Base-by-base conservation (phyloP, 257 asterid species). In the Catharanthus roseus region DNA sequence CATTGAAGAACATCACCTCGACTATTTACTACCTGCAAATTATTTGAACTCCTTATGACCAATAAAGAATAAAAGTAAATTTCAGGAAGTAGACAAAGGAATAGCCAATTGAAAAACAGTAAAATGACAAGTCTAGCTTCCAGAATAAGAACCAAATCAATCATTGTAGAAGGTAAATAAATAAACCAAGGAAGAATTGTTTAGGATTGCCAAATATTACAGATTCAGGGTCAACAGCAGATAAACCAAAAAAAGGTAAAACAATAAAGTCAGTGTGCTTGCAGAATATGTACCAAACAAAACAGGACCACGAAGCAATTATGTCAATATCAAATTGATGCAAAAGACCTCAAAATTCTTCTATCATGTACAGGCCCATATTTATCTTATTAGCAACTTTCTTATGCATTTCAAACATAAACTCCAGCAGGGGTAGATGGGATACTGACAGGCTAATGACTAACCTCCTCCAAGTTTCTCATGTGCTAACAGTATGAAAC, bases 1-100 rank as follows among this genome's bases (percentile, higher is more conserved):
- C 98, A 92, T 42, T 88, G 88, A 75, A 92, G 92, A 83, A 81
- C 78, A 78, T 88, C 93, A 31, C 91, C 93, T 55, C 96, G 88
- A 74, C 87, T 81, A 82, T 92, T 92, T 77, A 49, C 64, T 54
- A 92, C 91, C 98, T 92, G 90, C 82, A 85, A 34, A 78, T 72
- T 33, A 72, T 60, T 68, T 15, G 44, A 29, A 78, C n/a, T 63
- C 60, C 64, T 77, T 45, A 77, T 31, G 34, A 68, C 12, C 65
- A 71, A 23, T 8, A 3, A 38, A 62, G 53, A 56, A 45, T 24
- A 16, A 55, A 72, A 62, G 26, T 60, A 42, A 10, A 44, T 69
- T 41, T 16, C 47, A 47, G 28, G 36, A 63, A 16, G 36, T 16
- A 62, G 41, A 16, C 38, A 76, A 53, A 7, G 49, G 9, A 18